Base-by-base conservation (phyloP, 2,329 filamentous ascomycete genomes). In the Camillea tinctor region DNA sequence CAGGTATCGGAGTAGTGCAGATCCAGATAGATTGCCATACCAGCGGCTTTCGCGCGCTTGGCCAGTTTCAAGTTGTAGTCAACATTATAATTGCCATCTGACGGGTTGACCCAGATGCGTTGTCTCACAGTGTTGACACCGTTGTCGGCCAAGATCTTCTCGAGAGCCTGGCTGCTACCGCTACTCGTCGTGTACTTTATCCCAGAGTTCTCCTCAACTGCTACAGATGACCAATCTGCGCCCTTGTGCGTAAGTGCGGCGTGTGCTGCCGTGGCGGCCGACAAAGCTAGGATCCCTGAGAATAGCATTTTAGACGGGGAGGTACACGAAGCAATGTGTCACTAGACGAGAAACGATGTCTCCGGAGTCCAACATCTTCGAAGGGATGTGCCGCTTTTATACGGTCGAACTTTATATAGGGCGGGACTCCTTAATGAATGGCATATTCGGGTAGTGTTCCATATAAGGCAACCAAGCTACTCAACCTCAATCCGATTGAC, bases 111-210 rank as follows among this genome's bases (percentile, higher is more conserved):
- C 89, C 88, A 92, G 50, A 92, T 74, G 23, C 89, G 81, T 72
- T 92, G 88, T 19, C 88, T 84, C 52, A 91, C 84, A 0, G 85
- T 88, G 73, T 91, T 91, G 66, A 90, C 83, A 15, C 88, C 89
- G 24, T 79, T 83, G 11, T 75, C 76, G 3, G 79, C 81, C 3
- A 91, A 75, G 56, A 91, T 90, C 1, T 75, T 79, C 68, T 92
- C 89, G 1, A 92, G 77, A 0, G 84, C 74, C 60, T 85, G 76
- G 0, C 75, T 73, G 1, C 75, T 73, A 44, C 87, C 87, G 20
- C 79, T 76, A 0, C 78, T 72, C 54, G 81, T 84, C 64, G 85
- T 87, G 78, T 89, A 92, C 0, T 75, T 76, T 63, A 84, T 81
- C 1, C 87, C 88, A 0, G 82, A 78, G 2, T 78, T 75, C 70